A percentile compares a stretch with the other conserved stretches of the same genome.
Evolutionary conservation across 2,329 filamentous ascomycete species (phyloP).

Genomic region (Hypoxylon sp.): DNA sequence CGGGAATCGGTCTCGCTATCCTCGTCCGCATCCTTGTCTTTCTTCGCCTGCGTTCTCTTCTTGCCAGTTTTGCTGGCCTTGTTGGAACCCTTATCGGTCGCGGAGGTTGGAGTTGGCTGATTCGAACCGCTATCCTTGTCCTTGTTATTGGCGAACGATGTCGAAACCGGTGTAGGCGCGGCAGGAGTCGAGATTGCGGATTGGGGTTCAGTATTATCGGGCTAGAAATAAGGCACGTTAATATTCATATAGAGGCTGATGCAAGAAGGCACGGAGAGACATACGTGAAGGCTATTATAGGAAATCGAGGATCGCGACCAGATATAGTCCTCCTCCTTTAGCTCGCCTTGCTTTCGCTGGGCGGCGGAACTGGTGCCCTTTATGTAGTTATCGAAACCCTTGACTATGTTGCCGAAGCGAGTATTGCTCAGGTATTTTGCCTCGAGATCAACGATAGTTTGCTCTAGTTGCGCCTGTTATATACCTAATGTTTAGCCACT

Average conservation of each 20-base stretch:
- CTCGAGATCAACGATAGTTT: constrained; percentile 87
- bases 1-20: constrained; percentile 73
- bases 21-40: constrained; percentile 64
- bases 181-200: constrained; percentile 62
- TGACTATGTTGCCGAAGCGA: constrained; percentile 92
- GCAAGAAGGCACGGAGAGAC: constrained; percentile 37
- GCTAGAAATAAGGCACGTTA: constrained; percentile 33
- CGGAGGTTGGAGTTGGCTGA: constrained; percentile 70
- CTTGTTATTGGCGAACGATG: constrained; percentile 62
- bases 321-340: constrained; percentile 80
- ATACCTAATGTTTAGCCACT: constrained; percentile 8
- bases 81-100: constrained; percentile 55
- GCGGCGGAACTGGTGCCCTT: constrained; percentile 81
- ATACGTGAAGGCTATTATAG: constrained; percentile 65
- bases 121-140: constrained; percentile 61
- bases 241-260: not conserved
- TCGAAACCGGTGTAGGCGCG: constrained; percentile 70
- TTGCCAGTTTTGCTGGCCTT: constrained; percentile 55
- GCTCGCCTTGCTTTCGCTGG: constrained; percentile 74
- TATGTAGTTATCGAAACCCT: constrained; percentile 98
- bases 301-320: constrained; percentile 78
- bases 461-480: constrained; percentile 74
- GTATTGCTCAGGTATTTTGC: constrained; percentile 92
- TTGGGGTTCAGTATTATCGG: constrained; percentile 62
- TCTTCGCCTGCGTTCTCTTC: constrained; percentile 70